phyloP scores from a whole-genome alignment of 139 green algal species.

The Chlorella ohadii region DNA sequence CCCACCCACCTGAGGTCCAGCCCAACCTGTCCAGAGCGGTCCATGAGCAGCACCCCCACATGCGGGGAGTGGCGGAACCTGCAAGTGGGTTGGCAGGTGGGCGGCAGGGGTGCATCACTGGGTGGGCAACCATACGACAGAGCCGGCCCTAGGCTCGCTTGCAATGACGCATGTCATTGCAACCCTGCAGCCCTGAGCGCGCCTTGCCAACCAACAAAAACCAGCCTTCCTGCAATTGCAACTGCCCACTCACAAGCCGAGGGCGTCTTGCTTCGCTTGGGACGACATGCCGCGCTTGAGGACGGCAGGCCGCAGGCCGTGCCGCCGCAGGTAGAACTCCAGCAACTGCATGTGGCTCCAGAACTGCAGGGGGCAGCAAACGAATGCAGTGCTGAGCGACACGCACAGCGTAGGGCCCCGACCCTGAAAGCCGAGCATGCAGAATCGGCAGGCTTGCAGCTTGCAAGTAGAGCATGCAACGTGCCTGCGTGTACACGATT shows the following conservation, averaged over 20 bases:
- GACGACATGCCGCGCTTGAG: conserved; percentile 44
- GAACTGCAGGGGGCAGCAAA: no score
- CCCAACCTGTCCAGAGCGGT: conserved; percentile 79
- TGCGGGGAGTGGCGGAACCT: conserved; percentile 61
- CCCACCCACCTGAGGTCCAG: conserved; percentile 89
- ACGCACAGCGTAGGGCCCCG: no score
- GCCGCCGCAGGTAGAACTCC: conserved; percentile 39
- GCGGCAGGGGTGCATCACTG: not conserved
- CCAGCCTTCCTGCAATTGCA: not conserved
- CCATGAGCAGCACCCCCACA: conserved; percentile 86
- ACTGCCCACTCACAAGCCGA: conserved; percentile 6
- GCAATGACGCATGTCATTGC: no score
- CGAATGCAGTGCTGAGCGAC: no score
- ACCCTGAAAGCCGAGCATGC: not conserved
- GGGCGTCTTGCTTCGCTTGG: conserved; percentile 18
- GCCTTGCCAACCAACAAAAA: not conserved
- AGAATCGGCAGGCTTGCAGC: not conserved
- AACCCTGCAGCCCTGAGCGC: no score
- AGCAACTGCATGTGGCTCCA: conserved; percentile 24
- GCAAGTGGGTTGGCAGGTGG: no score
- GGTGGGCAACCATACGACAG: no score
- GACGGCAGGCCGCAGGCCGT: conserved; percentile 42
- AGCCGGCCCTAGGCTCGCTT: no score
- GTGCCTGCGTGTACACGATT: conserved; percentile 91
- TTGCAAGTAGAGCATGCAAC: conserved; percentile 54